Evolutionary conservation across 2,329 filamentous ascomycete genomes (phyloP).

Genomic region (Cladobotryum protrusum): DNA sequence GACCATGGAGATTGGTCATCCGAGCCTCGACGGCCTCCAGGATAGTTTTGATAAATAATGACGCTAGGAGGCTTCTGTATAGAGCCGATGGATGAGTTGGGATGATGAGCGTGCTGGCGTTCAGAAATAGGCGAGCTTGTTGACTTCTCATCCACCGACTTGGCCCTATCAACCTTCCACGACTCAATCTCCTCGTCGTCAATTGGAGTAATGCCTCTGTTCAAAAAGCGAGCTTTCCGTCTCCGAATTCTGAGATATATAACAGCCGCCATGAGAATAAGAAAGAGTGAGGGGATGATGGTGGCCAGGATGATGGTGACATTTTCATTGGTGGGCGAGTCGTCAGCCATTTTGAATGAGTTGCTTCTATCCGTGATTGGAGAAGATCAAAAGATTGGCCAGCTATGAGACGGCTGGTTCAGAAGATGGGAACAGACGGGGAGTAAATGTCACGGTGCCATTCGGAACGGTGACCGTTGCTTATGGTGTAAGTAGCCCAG

Average conservation of each 20-base stretch:
- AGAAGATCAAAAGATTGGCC: neutral
- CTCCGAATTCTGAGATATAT: slow-evolving; percentile 35
- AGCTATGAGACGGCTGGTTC: neutral
- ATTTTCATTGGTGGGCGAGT: slow-evolving; percentile 17
- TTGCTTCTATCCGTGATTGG: neutral
- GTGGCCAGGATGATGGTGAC: slow-evolving; percentile 48
- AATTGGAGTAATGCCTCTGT: slow-evolving; percentile 54
- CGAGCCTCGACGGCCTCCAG: slow-evolving; percentile 16
- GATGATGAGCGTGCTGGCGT: slow-evolving; percentile 17
- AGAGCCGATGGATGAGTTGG: slow-evolving; percentile 26
- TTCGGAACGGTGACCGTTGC: neutral
- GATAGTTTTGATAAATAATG: slow-evolving; percentile 44
- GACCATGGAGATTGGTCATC: slow-evolving; percentile 25
- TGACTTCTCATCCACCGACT: slow-evolving; percentile 22
- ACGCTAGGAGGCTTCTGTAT: slow-evolving; percentile 45
- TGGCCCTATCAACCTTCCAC: slow-evolving; percentile 43
- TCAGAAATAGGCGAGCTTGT: neutral
- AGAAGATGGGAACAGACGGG: neutral
- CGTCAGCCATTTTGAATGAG: slow-evolving; percentile 6
- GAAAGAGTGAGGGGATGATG: slow-evolving; percentile 39
- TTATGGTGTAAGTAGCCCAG: neutral
- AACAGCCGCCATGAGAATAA: slow-evolving; percentile 28
- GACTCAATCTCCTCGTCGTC: slow-evolving; percentile 60
- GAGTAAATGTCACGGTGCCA: slow-evolving; percentile 5
- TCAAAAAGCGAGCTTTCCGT: slow-evolving; percentile 39